Conservation (phyloP, 768 basidiomycete species). For the Pleurotus cornucopiae region DNA sequence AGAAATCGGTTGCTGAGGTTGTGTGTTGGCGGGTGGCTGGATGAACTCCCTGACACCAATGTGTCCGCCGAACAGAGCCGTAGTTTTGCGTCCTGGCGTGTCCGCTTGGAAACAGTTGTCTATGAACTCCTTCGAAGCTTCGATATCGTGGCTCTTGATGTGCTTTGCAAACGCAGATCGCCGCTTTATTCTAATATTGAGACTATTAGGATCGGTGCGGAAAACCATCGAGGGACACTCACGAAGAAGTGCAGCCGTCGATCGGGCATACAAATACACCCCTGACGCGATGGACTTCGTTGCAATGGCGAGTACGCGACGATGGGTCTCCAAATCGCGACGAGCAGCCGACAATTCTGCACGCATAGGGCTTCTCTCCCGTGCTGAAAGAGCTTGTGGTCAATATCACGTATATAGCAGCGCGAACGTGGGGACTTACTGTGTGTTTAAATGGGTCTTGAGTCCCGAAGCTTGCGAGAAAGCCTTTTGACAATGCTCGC, state of each 20-base stretch:
- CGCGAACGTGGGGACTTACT: conserved; percentile 39
- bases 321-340: conserved; percentile 66
- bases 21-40: not conserved
- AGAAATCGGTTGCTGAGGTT: not conserved
- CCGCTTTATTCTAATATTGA: conserved; percentile 55
- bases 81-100: conserved; percentile 15
- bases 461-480: conserved; percentile 61
- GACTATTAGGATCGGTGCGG: conserved; percentile 5
- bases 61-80: conserved; percentile 11
- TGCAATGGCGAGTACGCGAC: conserved; percentile 60
- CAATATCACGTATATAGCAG: not conserved
- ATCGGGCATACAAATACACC: conserved; percentile 43
- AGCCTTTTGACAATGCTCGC: conserved; percentile 44
- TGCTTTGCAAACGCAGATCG: conserved; percentile 54
- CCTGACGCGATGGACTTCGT: conserved; percentile 47
- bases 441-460: conserved; percentile 60
- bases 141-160: conserved; percentile 44
- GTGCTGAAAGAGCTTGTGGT: conserved; percentile 31
- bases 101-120: conserved; percentile 26
- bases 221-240: conserved; percentile 11
- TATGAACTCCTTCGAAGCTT: conserved; percentile 24
- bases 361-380: conserved; percentile 45
- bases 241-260: conserved; percentile 45
- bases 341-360: conserved; percentile 41
- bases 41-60: not conserved